Evolutionary conservation across 148 eudicot genomes (phyloP).

Genomic region (Heliosperma pusillum): DNA sequence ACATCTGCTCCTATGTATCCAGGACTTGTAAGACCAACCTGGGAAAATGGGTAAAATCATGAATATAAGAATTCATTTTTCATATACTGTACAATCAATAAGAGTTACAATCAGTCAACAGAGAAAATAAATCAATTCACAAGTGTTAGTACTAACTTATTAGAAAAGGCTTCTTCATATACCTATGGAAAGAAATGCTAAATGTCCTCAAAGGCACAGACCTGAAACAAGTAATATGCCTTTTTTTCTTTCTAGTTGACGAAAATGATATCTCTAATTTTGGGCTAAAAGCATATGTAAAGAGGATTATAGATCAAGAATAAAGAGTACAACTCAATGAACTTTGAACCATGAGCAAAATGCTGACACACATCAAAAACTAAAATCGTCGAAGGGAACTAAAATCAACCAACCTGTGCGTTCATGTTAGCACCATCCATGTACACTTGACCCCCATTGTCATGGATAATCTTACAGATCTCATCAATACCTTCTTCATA

Average conservation of each 20-base stretch:
- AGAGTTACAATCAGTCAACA: neutral
- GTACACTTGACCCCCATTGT: slow-evolving; percentile 99
- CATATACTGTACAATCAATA: neutral
- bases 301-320: no score
- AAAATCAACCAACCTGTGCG: slow-evolving; percentile 65
- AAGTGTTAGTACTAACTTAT: neutral
- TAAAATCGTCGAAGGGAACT: neutral
- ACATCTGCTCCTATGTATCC: slow-evolving; percentile 98
- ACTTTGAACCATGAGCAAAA: no score
- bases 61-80: neutral
- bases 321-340: no score
- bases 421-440: slow-evolving; percentile 99
- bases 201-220: no score
- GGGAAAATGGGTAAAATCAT: slow-evolving; percentile 10
- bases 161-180: no score
- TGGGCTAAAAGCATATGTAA: no score
- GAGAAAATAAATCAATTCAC: neutral
- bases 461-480: slow-evolving; percentile 93
- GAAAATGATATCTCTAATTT: no score
- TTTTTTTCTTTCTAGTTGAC: no score
- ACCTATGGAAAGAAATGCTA: no score
- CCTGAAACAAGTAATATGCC: no score
- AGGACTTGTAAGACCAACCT: slow-evolving; percentile 99
- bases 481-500: slow-evolving; percentile 99
- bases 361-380: no score